phyloP scores from a whole-genome alignment of 768 basidiomycete species.

The Trametopsis cervina region DNA sequence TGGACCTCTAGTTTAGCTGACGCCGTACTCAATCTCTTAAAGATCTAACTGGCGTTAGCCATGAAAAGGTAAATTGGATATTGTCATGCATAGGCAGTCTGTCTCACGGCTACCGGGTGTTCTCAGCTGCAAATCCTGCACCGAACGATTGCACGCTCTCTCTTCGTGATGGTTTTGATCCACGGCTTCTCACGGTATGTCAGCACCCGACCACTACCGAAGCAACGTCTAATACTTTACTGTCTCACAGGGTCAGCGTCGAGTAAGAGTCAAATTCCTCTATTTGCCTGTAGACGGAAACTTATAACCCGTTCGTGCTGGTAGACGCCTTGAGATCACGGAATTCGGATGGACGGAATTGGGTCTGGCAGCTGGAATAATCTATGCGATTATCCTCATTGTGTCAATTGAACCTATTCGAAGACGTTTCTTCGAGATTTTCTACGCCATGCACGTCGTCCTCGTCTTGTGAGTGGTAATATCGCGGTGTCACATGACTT shows the following conservation, averaged over 20 bases:
- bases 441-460: constrained; percentile 18
- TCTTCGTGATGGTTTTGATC: constrained; percentile 38
- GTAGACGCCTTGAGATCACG: background rate
- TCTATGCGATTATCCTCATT: constrained; percentile 31
- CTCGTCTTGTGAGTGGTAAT: constrained; percentile 20
- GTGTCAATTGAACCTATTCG: constrained; percentile 35
- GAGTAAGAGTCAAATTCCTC: too few species aligned
- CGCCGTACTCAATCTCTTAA: background rate
- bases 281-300: too few species aligned
- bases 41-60: constrained; percentile 47
- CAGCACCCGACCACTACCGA: background rate
- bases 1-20: background rate
- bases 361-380: constrained; percentile 19
- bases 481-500: background rate
- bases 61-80: constrained; percentile 33
- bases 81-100: background rate
- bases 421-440: constrained; percentile 35
- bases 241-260: too few species aligned
- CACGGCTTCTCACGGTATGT: constrained; percentile 28
- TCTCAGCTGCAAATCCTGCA: constrained; percentile 35
- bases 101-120: too few species aligned
- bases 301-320: background rate
- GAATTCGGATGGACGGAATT: constrained; percentile 12
- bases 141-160: constrained; percentile 35
- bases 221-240: background rate